phyloP scores from a whole-genome alignment of 495 filamentous ascomycete genomes.

The Podospora comata region DNA sequence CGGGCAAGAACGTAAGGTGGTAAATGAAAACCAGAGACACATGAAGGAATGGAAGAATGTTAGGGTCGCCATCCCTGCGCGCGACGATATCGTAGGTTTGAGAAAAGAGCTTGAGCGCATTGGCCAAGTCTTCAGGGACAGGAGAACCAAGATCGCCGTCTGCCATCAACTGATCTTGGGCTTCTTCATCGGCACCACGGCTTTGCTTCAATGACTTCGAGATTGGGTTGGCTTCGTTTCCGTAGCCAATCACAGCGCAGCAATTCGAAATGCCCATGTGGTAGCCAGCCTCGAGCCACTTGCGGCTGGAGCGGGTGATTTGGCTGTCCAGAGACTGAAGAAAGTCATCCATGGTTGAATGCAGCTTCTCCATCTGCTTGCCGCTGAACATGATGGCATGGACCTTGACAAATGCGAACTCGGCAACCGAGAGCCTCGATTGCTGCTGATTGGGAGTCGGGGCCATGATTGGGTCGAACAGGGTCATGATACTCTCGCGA shows the following conservation, averaged over 20 bases:
- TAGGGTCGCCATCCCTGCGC: constrained; percentile 57
- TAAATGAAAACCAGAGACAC: constrained; percentile 66
- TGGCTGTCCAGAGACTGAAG: constrained; percentile 54
- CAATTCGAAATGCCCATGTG: constrained; percentile 52
- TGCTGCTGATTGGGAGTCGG: constrained; percentile 39
- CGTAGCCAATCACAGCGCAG: constrained; percentile 41
- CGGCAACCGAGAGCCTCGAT: constrained; percentile 24
- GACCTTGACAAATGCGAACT: constrained; percentile 57
- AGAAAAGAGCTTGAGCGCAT: constrained; percentile 29
- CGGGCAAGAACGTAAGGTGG: constrained; percentile 51
- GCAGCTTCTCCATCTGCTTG: constrained; percentile 47
- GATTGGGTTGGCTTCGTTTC: constrained; percentile 38
- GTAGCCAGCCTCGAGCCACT: constrained; percentile 69
- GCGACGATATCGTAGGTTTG: constrained; percentile 52
- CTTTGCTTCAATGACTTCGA: constrained; percentile 30
- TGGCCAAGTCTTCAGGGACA: constrained; percentile 25
- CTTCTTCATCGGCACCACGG: constrained; percentile 10
- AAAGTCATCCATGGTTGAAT: constrained; percentile 49
- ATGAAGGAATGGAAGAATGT: constrained; percentile 66
- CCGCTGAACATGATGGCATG: constrained; percentile 66
- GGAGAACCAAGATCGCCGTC: constrained; percentile 19
- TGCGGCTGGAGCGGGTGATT: constrained; percentile 53
- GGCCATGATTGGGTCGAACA: constrained; percentile 65
- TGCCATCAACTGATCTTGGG: constrained; percentile 22
- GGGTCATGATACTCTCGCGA: constrained; percentile 64